Percentiles rank a stretch among this genome's conserved stretches.
Evolutionary conservation across 75 land plant genomes (phyloP).

Genomic region (Ceratopteris richardii): DNA sequence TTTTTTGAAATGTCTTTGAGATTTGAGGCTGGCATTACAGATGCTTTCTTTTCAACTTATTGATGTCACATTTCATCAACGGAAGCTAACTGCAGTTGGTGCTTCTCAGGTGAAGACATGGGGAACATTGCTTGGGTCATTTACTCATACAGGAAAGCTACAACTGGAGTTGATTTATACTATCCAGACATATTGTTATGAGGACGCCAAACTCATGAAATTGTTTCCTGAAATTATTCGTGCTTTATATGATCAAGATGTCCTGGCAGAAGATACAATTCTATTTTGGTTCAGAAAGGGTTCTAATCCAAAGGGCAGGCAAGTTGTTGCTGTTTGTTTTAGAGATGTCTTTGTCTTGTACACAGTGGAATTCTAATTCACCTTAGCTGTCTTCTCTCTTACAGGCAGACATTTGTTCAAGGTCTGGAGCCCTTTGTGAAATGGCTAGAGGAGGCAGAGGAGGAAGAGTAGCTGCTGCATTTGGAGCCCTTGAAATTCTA

Average conservation of each 20-base stretch:
- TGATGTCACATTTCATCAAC: too few relatives aligned
- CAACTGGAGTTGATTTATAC: conserved; percentile 88
- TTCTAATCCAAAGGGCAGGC: conserved; percentile 92
- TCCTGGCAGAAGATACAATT: conserved; percentile 94
- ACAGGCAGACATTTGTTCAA: conserved; percentile 95
- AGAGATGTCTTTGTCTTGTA: background rate
- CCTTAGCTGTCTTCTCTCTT: background rate
- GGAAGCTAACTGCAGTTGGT: too few relatives aligned
- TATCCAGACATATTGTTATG: conserved; percentile 92
- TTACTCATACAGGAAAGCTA: conserved; percentile 72
- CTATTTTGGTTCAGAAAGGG: conserved; percentile 85
- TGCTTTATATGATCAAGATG: conserved; percentile 90
- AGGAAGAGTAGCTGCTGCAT: conserved; percentile 83
- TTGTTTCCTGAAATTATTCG: conserved; percentile 88
- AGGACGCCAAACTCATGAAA: conserved; percentile 97
- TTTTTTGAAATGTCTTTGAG: too few relatives aligned
- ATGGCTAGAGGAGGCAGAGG: conserved; percentile 98
- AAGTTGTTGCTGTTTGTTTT: conserved; percentile 2
- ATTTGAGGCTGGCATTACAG: too few relatives aligned
- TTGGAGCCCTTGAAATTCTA: too few relatives aligned
- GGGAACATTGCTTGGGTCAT: conserved; percentile 71
- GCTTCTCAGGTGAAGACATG: conserved; percentile 71
- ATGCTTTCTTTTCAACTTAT: too few relatives aligned
- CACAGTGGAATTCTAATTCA: background rate
- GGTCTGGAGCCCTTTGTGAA: conserved; percentile 93